These are phyloP conservation scores for Shiraia sp. DNA, from an alignment of 2,329 filamentous ascomycete species.

Conservation along the genomic window DNA sequence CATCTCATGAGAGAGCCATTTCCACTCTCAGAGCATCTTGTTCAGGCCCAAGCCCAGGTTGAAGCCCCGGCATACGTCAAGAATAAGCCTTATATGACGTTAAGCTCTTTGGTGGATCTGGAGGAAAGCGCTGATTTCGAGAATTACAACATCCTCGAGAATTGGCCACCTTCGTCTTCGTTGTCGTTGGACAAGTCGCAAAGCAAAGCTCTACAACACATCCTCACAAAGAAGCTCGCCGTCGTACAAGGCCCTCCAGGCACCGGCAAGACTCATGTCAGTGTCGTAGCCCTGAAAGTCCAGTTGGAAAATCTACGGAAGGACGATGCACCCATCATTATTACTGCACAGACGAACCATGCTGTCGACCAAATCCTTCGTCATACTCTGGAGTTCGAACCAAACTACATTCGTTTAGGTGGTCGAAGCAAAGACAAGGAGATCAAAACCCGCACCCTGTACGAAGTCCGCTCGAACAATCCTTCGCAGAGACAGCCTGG, in stretches of 20 bases:
- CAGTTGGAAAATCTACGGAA: conserved; percentile 62
- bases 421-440: conserved; percentile 68
- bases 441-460: conserved; percentile 70
- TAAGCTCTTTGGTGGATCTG: conserved; percentile 52
- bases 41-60: conserved; percentile 52
- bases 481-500: conserved; percentile 36
- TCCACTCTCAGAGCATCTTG: conserved; percentile 65
- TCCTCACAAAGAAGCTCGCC: conserved; percentile 72
- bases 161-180: conserved; percentile 56
- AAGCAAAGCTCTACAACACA: conserved; percentile 66
- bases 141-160: conserved; percentile 58
- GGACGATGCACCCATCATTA: conserved; percentile 69
- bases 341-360: conserved; percentile 89
- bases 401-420: conserved; percentile 68
- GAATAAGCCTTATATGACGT: conserved; percentile 53
- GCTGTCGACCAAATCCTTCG: conserved; percentile 80
- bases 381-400: conserved; percentile 65
- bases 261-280: conserved; percentile 81
- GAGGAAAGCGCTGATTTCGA: conserved; percentile 43
- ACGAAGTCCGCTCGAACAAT: conserved; percentile 55
- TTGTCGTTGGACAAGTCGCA: conserved; percentile 72
- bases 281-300: conserved; percentile 69
- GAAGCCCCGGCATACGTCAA: conserved; percentile 58
- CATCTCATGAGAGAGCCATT: conserved; percentile 63
- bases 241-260: conserved; percentile 84